Evolutionary conservation across 2,329 filamentous ascomycete genomes (phyloP).

Genomic region (Daldinia sp.): DNA sequence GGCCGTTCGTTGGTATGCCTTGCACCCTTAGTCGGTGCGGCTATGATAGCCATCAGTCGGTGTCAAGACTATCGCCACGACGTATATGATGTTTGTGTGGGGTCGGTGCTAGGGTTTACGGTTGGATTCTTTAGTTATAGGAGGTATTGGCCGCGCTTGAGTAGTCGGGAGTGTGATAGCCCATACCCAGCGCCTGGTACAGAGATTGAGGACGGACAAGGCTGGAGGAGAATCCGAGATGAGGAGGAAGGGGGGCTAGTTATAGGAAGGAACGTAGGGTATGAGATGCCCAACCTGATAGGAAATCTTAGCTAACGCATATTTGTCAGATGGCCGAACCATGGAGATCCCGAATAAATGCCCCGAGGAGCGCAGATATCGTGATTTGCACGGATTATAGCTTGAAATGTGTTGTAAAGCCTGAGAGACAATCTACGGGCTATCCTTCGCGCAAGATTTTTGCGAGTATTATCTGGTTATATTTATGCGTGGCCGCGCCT

Average conservation of each 20-base stretch:
- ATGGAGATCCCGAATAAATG: not conserved
- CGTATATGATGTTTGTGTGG: slow-evolving; percentile 72
- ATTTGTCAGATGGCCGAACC: slow-evolving; percentile 39
- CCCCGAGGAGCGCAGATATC: not conserved
- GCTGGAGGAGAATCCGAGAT: slow-evolving; percentile 58
- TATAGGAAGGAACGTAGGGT: slow-evolving; percentile 45
- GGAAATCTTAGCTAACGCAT: slow-evolving; percentile 38
- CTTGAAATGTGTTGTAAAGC: not conserved
- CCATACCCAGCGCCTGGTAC: slow-evolving; percentile 61
- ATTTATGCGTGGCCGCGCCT: too few species aligned
- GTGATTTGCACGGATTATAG: not conserved
- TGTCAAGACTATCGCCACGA: slow-evolving; percentile 77
- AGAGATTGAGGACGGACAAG: slow-evolving; percentile 42
- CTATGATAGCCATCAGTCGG: slow-evolving; percentile 73
- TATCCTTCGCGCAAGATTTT: not conserved
- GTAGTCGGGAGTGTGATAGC: slow-evolving; percentile 62
- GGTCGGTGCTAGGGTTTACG: slow-evolving; percentile 65
- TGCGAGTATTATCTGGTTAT: not conserved
- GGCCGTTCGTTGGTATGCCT: slow-evolving; percentile 65
- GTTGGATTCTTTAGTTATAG: slow-evolving; percentile 73
- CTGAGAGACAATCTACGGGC: too few species aligned
- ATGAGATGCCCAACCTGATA: slow-evolving; percentile 41
- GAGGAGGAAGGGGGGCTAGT: slow-evolving; percentile 59
- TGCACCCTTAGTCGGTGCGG: slow-evolving; percentile 66
- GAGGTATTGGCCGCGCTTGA: slow-evolving; percentile 67